Conservation (phyloP, 2,329 filamentous ascomycete genomes). For the Alternaria alternata region DNA sequence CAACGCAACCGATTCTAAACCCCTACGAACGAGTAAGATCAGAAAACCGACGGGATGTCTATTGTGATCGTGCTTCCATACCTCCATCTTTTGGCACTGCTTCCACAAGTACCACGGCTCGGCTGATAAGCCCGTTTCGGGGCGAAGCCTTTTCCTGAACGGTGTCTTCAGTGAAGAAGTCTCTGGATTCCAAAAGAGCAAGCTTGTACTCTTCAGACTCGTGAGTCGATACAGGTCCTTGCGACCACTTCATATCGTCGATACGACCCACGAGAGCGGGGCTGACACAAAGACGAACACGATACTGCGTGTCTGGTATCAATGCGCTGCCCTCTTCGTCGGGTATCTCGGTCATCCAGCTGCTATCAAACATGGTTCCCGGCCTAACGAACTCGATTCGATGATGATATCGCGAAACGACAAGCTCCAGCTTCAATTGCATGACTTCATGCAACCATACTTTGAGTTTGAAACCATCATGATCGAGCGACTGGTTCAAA, state of each 20-base stretch:
- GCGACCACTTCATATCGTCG: background rate
- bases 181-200: background rate
- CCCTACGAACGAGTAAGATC: background rate
- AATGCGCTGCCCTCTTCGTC: background rate
- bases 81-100: background rate
- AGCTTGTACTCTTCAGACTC: background rate
- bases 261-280: background rate
- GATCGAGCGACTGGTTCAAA: background rate
- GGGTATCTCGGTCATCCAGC: background rate
- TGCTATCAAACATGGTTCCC: background rate
- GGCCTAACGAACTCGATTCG: background rate
- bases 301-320: background rate
- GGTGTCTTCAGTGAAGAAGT: background rate
- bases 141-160: background rate
- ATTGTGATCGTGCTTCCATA: background rate
- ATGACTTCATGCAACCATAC: background rate
- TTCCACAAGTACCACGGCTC: background rate
- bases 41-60: rapidly evolving
- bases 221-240: background rate
- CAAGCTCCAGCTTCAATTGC: background rate
- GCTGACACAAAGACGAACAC: background rate
- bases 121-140: background rate
- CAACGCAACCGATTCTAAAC: background rate
- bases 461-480: background rate
- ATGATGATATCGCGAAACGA: background rate